Base-by-base conservation (phyloP, 2,329 filamentous ascomycete species). In the Penicillium capsulatum region DNA sequence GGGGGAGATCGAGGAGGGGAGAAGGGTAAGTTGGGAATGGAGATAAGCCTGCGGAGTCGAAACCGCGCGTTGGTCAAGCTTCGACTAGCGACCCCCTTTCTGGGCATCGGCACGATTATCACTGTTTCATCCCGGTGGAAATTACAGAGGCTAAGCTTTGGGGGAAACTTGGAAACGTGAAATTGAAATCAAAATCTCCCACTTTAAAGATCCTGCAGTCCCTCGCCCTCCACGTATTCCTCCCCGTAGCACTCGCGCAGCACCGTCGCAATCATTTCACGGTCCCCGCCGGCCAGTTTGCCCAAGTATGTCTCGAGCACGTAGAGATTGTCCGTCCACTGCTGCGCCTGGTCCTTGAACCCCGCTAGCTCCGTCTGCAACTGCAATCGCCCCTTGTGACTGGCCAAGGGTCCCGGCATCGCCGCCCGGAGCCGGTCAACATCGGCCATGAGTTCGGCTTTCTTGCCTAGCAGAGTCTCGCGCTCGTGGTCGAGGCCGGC, bases 221-320 rank as follows among this genome's bases (percentile, higher is more conserved):
- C 70, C 32, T 70, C 68, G 27, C 72, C 74, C 39, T 80, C 76
- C 39, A 73, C 71, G 52, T 70, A 78, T 50, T 80, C 74, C 15
- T 70, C 69, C 7, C 71, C 74, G 48, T 79, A 80, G 34, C 67
- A 68, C 31, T 66, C 62, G 37, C 60, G 65, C 51, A 69, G 66
- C 11, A 76, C 55, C 3, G 46, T 50, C n/a, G 63, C 50, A 14
- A 78, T 48, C 4, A 63, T 42, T 42, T 73, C 72, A 29, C 64
- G 58, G 51, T 76, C 72, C 4, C 64, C 65, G 11, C 62, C 59
- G 2, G 61, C 57, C 44, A 70, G 28, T 33, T 62, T 62, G 36
- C 51, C 47, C 36, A 71, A 34, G 45, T 67, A 68, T 29, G 57
- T 60, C 41, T 71, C 68, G 33, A 71, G 46, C 3, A 70, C 50